Evolutionary conservation across 1,284 basidiomycete genomes (phyloP).

Genomic region (Trichosporon coremiiforme): DNA sequence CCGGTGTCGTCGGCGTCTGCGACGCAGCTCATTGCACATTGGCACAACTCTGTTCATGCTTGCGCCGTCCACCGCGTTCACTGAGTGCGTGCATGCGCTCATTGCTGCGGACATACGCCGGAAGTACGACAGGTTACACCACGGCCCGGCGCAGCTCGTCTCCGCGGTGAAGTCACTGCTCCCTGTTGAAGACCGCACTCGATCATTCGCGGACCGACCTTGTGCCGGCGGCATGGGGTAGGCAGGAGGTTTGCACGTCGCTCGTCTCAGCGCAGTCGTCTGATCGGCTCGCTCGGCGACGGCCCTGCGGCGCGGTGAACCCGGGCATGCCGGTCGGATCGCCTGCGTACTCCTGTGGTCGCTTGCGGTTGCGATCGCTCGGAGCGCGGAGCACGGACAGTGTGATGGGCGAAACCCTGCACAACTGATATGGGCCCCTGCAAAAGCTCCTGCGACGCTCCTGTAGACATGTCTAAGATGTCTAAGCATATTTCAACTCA

Average conservation of each 20-base stretch:
- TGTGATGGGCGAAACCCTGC: background rate
- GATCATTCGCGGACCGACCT: background rate
- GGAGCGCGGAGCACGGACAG: background rate
- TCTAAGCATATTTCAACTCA: slow-evolving; percentile 3
- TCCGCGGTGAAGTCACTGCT: background rate
- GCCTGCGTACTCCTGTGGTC: no score
- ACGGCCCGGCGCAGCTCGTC: background rate
- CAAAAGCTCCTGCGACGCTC: background rate
- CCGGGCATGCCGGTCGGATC: no score
- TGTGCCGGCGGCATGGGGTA: background rate
- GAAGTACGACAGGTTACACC: background rate
- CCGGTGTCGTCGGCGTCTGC: background rate
- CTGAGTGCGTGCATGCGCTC: background rate
- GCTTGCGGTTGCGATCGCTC: background rate
- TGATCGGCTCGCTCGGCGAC: background rate
- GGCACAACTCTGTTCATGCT: background rate
- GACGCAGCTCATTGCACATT: background rate
- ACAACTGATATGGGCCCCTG: background rate
- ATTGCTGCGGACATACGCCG: background rate
- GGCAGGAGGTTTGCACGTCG: no score
- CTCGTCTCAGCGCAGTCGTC: no score
- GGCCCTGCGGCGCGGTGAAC: no score
- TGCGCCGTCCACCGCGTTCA: background rate
- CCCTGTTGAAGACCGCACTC: background rate
- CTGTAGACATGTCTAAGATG: background rate